Conservation (phyloP, 2,329 filamentous ascomycete genomes). For the Ilyonectria mors-panacis region DNA sequence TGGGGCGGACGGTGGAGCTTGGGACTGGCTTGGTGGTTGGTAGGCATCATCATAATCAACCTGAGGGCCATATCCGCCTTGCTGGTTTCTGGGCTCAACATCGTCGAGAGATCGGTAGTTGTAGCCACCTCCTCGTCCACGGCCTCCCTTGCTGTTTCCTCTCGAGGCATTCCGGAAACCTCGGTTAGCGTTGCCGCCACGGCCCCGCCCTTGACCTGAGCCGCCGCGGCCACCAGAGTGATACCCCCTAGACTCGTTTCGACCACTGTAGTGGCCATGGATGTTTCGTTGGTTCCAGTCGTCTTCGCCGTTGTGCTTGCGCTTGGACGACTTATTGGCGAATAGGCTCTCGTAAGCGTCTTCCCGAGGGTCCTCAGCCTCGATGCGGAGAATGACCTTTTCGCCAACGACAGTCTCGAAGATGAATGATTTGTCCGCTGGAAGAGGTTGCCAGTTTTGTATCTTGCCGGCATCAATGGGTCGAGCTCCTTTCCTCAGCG, state of each 20-base stretch:
- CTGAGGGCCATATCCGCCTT: slow-evolving; percentile 58
- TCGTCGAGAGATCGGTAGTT: slow-evolving; percentile 80
- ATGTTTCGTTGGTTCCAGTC: slow-evolving; percentile 53
- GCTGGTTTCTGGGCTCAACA: slow-evolving; percentile 65
- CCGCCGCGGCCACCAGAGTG: slow-evolving; percentile 60
- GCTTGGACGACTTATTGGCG: slow-evolving; percentile 72
- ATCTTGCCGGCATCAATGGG: slow-evolving; percentile 88
- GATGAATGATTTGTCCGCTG: slow-evolving; percentile 77
- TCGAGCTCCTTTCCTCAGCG: slow-evolving; percentile 80
- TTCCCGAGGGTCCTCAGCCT: slow-evolving; percentile 76
- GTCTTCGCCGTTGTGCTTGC: slow-evolving; percentile 69
- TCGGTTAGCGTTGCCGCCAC: slow-evolving; percentile 54
- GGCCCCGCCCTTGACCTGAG: slow-evolving; percentile 57
- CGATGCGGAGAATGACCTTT: slow-evolving; percentile 86
- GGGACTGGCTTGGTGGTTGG: slow-evolving; percentile 45
- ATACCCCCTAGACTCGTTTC: slow-evolving; percentile 59
- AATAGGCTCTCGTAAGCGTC: slow-evolving; percentile 76
- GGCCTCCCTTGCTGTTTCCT: slow-evolving; percentile 59
- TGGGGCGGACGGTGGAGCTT: slow-evolving; percentile 38
- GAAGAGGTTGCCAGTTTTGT: slow-evolving; percentile 84
- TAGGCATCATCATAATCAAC: slow-evolving; percentile 65
- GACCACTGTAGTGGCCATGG: slow-evolving; percentile 54
- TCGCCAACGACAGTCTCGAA: slow-evolving; percentile 91
- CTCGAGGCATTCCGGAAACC: slow-evolving; percentile 58
- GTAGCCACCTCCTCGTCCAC: slow-evolving; percentile 65